phyloP scores from a whole-genome alignment of 805 yeast genomes.

The Maudiozyma barnettii region DNA sequence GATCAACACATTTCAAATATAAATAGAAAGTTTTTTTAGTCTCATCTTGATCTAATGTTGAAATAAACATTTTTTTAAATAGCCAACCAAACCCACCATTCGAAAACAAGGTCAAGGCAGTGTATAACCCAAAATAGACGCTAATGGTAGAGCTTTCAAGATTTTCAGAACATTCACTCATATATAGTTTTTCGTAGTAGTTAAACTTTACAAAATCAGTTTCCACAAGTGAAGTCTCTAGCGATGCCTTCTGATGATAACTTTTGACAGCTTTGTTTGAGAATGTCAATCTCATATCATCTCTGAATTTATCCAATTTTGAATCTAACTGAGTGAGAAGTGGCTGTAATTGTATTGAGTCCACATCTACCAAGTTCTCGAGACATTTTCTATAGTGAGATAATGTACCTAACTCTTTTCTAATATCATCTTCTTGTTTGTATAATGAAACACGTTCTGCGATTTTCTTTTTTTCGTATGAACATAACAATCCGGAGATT shows the following conservation, averaged over 20 bases:
- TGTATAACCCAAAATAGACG: slow-evolving; percentile 9
- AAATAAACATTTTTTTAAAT: slow-evolving; percentile 6
- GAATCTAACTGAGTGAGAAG: slow-evolving; percentile 2
- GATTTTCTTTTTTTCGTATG: not conserved
- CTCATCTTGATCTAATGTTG: slow-evolving; percentile 3
- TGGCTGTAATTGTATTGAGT: slow-evolving; percentile 1
- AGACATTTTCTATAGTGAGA: slow-evolving; percentile 4
- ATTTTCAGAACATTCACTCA: not conserved
- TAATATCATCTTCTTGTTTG: slow-evolving; percentile 5
- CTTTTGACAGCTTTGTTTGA: not conserved
- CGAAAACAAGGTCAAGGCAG: slow-evolving; percentile 7
- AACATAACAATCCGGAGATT: slow-evolving; percentile 8
- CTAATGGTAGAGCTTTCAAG: not conserved
- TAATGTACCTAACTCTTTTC: slow-evolving; percentile 4
- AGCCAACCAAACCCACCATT: slow-evolving; percentile 9
- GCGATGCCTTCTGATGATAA: slow-evolving; percentile 4
- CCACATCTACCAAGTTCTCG: not conserved
- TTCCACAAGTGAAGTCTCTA: slow-evolving; percentile 9
- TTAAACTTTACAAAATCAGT: slow-evolving; percentile 1
- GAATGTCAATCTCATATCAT: slow-evolving; percentile 4
- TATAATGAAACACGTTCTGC: slow-evolving; percentile 1
- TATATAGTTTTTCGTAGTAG: slow-evolving; percentile 1
- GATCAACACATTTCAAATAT: slow-evolving; percentile 9
- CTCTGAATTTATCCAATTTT: slow-evolving; percentile 5
- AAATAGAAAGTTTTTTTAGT: slow-evolving; percentile 10